Evolutionary conservation across 2,329 filamentous ascomycete genomes (phyloP), one percentile per base, ranked within the genome.

Genomic region (Akanthomyces muscarius): DNA sequence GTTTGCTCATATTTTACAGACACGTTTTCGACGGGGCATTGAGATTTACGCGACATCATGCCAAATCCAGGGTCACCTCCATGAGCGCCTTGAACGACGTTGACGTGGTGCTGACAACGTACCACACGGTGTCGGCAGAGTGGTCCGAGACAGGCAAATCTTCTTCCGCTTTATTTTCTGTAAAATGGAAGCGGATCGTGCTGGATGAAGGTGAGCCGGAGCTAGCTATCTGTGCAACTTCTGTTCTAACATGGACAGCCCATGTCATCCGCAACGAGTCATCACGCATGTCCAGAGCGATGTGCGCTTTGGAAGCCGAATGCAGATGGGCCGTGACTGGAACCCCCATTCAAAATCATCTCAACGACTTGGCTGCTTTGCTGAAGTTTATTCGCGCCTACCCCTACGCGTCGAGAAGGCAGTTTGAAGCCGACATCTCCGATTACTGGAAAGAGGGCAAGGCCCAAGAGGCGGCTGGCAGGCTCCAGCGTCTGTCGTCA

Each of bases 291-390:
- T 70, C 76, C 3, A 70, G 13, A 64, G 76, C 76, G 2, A 66
- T 77, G 0, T 78, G 72, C 50, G 68, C 69, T 2, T 67, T 82
- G 0, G 62, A 74, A 0, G 69, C 75, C 0, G 63, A 68, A 23
- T 71, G 69, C 1, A 72, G 80, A 8, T 82, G 80, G 80, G 76
- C 75, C 1, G 73, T 83, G 1, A 81, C 78, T 0, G 79, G 79
- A 1, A 82, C 80, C 0, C 80, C 80, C 0, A 77, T 83, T 1
- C 80, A 82, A 60, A 83, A 82, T 61, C 68, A 68, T 1, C 68
- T 80, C 0, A 69, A 66, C 1, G 33, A 38, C 13, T 13, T 38
- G 6, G 69, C 73, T 0, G 69, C 72, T 4, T 69, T 81, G 0
- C 66, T 83, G 0, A 74, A 73, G 16, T 82, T 81, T 57, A 68